phyloP scores from a whole-genome alignment of 2,329 filamentous ascomycete species.

The Exophiala spinifera region DNA sequence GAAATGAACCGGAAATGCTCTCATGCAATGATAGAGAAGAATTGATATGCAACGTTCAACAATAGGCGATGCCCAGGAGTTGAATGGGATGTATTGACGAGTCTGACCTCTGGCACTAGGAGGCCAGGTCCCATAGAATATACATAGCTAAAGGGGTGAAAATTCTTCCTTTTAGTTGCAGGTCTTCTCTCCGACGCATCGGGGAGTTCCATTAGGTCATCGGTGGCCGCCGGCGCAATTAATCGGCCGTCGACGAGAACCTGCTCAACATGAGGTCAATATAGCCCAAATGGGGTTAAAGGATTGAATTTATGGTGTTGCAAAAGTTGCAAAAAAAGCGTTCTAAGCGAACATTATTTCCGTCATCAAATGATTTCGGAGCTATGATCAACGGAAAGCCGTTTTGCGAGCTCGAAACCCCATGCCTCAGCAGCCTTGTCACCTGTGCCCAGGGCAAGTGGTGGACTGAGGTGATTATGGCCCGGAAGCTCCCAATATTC shows the following conservation, averaged over 20 bases:
- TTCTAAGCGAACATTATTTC: neutral
- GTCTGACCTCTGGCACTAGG: too few relatives aligned
- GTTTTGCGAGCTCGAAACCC: conserved; percentile 3
- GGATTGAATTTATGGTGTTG: neutral
- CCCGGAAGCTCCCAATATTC: conserved; percentile 4
- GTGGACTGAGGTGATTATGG: conserved; percentile 17
- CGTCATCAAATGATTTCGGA: neutral
- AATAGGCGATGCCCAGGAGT: neutral
- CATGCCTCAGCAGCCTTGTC: conserved; percentile 5
- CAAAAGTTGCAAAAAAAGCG: neutral
- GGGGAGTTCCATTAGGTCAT: too few relatives aligned
- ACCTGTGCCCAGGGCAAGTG: conserved; percentile 7
- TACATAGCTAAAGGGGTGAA: too few relatives aligned
- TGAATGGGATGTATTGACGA: too few relatives aligned
- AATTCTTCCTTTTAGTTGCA: too few relatives aligned
- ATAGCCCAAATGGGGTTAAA: conserved; percentile 1
- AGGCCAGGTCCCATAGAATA: too few relatives aligned
- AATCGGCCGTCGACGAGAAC: too few relatives aligned
- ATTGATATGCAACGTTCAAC: conserved; percentile 1
- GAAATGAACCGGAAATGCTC: neutral
- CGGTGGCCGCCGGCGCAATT: too few relatives aligned
- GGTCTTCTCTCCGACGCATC: too few relatives aligned
- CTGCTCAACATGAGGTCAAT: neutral
- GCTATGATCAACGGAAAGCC: conserved; percentile 1
- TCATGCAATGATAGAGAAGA: conserved; percentile 1